These are phyloP conservation scores for Wickerhamiella brachini DNA, from an alignment of 805 yeast species.

Conservation along the genomic window DNA sequence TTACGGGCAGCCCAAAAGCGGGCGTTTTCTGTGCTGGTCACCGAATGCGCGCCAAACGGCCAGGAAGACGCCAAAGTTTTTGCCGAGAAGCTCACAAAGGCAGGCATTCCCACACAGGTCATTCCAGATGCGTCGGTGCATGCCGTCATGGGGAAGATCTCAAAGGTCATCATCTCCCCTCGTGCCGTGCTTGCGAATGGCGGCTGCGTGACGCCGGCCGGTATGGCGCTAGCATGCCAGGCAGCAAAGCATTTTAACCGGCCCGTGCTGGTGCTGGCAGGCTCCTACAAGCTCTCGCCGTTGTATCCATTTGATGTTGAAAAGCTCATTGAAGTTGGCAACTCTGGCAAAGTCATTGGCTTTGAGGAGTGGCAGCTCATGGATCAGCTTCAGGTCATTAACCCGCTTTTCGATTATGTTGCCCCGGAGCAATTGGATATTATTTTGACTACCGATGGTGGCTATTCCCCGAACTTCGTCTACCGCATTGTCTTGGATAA, in stretches of 20 bases:
- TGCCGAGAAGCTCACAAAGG: constrained; percentile 65
- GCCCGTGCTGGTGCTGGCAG: constrained; percentile 95
- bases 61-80: constrained; percentile 63
- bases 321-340: constrained; percentile 77
- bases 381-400: constrained; percentile 66
- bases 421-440: constrained; percentile 91
- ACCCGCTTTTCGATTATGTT: constrained; percentile 82
- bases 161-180: constrained; percentile 89
- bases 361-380: constrained; percentile 57
- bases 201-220: constrained; percentile 79
- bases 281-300: constrained; percentile 84
- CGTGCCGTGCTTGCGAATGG: constrained; percentile 92
- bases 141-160: constrained; percentile 95
- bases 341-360: constrained; percentile 75
- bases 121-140: constrained; percentile 87
- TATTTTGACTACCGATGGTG: constrained; percentile 89
- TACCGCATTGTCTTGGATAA: constrained; percentile 92
- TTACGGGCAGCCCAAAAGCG: constrained; percentile 79
- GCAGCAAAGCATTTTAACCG: constrained; percentile 90
- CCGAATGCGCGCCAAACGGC: constrained; percentile 86
- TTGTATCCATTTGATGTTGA: constrained; percentile 81
- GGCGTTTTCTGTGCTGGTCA: constrained; percentile 74
- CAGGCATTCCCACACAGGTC: constrained; percentile 77
- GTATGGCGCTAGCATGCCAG: constrained; percentile 86
- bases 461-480: constrained; percentile 90